Percentiles rank a stretch among this genome's conserved stretches.
These are phyloP conservation scores for Ciborinia camelliae DNA, from an alignment of 2,329 filamentous ascomycete genomes.

Conservation along the genomic window DNA sequence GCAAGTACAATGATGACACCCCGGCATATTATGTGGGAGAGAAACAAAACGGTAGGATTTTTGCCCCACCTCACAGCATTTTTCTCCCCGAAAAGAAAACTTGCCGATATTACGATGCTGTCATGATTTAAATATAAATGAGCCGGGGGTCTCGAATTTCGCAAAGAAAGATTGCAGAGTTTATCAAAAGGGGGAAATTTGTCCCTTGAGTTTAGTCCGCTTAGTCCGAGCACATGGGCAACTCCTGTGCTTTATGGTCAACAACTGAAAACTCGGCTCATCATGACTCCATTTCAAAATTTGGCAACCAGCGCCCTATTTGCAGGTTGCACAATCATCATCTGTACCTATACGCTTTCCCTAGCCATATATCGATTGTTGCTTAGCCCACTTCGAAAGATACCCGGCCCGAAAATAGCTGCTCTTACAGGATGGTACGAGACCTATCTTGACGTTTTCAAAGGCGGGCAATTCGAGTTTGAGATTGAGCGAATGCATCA, in stretches of 20 bases:
- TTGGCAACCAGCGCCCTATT: background rate
- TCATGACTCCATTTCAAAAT: background rate
- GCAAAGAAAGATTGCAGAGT: background rate
- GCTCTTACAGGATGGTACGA: slow-evolving; percentile 22
- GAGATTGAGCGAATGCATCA: slow-evolving; percentile 44
- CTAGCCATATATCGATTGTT: slow-evolving; percentile 31
- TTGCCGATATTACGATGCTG: background rate
- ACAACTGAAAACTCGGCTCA: background rate
- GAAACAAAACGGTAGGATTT: background rate
- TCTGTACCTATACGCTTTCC: background rate
- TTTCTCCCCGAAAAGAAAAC: background rate
- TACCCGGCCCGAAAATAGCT: slow-evolving; percentile 33
- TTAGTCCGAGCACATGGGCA: background rate
- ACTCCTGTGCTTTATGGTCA: background rate
- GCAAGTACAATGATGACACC: background rate
- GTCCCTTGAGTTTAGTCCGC: background rate
- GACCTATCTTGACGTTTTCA: slow-evolving; percentile 42
- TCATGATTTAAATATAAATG: background rate
- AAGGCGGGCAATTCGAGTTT: slow-evolving; percentile 42
- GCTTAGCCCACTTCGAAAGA: slow-evolving; percentile 34
- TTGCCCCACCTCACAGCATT: background rate
- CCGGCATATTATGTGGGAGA: background rate
- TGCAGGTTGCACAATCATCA: background rate
- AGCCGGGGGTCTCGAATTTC: background rate
- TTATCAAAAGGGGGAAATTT: background rate